phyloP scores from a whole-genome alignment of 1,139 yeast genomes.

The Saccharomyces pastorianus region DNA sequence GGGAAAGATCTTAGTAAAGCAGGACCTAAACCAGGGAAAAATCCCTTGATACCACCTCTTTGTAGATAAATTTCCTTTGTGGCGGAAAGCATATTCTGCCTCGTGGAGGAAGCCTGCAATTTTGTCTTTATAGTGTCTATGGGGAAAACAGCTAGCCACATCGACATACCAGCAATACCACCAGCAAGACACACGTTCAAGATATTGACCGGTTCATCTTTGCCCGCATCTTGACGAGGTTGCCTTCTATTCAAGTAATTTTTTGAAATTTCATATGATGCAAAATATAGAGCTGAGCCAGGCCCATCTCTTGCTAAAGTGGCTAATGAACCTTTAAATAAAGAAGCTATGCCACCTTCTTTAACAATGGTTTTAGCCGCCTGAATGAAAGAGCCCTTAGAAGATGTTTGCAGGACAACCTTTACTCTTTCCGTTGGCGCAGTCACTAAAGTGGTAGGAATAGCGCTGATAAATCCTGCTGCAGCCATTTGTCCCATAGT shows the following conservation, averaged over 20 bases:
- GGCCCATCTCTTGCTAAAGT: constrained; percentile 97
- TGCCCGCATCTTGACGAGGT: constrained; percentile 29
- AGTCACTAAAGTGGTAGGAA: constrained; percentile 90
- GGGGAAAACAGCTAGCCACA: constrained; percentile 97
- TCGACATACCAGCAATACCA: constrained; percentile 89
- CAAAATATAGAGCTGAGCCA: constrained; percentile 91
- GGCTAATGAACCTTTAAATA: constrained; percentile 86
- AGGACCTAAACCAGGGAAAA: constrained; percentile 97
- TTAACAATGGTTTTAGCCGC: constrained; percentile 59
- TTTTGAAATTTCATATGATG: constrained; percentile 83
- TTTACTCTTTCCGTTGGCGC: constrained; percentile 96
- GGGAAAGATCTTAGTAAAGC: constrained; percentile 94
- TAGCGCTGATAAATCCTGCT: constrained; percentile 90
- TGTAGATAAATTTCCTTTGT: constrained; percentile 51
- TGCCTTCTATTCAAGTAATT: constrained; percentile 41
- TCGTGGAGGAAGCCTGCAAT: constrained; percentile 62
- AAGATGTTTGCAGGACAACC: constrained; percentile 78
- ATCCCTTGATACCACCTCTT: constrained; percentile 79
- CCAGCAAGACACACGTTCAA: constrained; percentile 82
- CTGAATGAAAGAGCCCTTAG: constrained; percentile 38
- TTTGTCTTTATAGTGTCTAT: constrained; percentile 90
- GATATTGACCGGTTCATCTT: constrained; percentile 45
- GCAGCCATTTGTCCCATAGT: constrained; percentile 67
- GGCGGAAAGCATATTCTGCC: constrained; percentile 53
- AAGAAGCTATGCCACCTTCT: constrained; percentile 76